Conservation (phyloP, 192 early-diverging fungal species). For the Bifiguratus adelaidae region DNA sequence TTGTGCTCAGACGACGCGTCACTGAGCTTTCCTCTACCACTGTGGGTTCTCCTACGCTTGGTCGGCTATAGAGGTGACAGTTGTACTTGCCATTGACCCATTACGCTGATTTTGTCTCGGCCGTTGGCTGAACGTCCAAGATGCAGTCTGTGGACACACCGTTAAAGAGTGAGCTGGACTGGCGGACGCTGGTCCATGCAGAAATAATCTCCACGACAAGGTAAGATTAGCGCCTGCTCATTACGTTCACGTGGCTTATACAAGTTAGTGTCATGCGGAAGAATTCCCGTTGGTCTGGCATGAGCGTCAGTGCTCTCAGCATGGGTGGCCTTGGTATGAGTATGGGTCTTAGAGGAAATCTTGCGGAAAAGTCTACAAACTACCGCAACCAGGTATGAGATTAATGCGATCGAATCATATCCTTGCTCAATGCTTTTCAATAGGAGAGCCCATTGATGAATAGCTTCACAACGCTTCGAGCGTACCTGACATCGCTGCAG, state of each 20-base stretch:
- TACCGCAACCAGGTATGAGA: slow-evolving; percentile 32
- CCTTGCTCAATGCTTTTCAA: neutral
- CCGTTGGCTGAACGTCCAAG: no score
- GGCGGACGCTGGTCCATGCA: slow-evolving; percentile 58
- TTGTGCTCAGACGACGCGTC: no score
- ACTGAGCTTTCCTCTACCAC: no score
- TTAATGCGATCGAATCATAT: neutral
- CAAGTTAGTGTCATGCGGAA: slow-evolving; percentile 73
- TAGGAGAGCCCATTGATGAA: slow-evolving; percentile 59
- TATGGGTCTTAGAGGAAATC: slow-evolving; percentile 36
- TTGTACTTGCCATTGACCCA: no score
- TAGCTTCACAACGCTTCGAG: slow-evolving; percentile 55
- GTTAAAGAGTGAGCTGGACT: slow-evolving; percentile 47
- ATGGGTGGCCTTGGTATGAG: slow-evolving; percentile 49
- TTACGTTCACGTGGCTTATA: no score
- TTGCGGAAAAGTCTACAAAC: slow-evolving; percentile 22
- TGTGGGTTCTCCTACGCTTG: no score
- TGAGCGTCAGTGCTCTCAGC: slow-evolving; percentile 38
- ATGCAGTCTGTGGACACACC: no score
- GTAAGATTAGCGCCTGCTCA: no score
- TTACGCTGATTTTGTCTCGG: no score
- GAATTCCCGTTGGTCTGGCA: slow-evolving; percentile 69
- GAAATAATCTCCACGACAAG: slow-evolving; percentile 69
- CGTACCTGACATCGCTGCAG: slow-evolving; percentile 34
- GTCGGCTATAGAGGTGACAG: no score